Conservation (phyloP, 805 yeast species). For the Myxozyma neotropica region DNA sequence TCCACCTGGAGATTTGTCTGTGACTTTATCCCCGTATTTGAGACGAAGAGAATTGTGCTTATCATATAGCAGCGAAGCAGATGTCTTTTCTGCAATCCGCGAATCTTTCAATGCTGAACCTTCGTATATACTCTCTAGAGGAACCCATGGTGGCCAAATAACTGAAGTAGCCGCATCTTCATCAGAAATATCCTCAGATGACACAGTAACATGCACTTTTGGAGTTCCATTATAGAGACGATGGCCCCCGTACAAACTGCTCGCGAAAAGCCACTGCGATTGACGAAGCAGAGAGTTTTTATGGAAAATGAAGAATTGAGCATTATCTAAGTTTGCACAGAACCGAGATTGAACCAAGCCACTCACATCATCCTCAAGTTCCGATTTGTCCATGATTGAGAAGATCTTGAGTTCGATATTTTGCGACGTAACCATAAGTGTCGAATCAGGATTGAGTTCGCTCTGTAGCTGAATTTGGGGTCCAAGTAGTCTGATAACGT, state of each 20-base stretch:
- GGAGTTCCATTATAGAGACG: conserved; percentile 23
- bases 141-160: conserved; percentile 91
- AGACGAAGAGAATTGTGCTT: conserved; percentile 52
- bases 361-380: conserved; percentile 49
- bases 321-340: conserved; percentile 67
- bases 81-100: conserved; percentile 63
- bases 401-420: conserved; percentile 67
- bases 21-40: conserved; percentile 34
- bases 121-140: conserved; percentile 67
- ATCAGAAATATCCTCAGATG: not conserved
- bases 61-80: conserved; percentile 64
- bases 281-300: conserved; percentile 49
- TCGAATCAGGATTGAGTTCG: conserved; percentile 55
- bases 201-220: not conserved
- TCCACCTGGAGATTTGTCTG: conserved; percentile 3
- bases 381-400: conserved; percentile 56
- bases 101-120: conserved; percentile 51
- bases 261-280: conserved; percentile 50
- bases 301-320: conserved; percentile 70
- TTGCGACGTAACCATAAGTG: conserved; percentile 74
- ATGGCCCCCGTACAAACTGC: conserved; percentile 62
- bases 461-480: conserved; percentile 80
- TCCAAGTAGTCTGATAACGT: conserved; percentile 65
- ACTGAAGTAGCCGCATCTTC: conserved; percentile 12
- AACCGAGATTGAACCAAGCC: conserved; percentile 63